Percentiles rank a stretch among this genome's conserved stretches.
phyloP scores from a whole-genome alignment of 2,329 filamentous ascomycete species.

The Aureobasidium sp. region DNA sequence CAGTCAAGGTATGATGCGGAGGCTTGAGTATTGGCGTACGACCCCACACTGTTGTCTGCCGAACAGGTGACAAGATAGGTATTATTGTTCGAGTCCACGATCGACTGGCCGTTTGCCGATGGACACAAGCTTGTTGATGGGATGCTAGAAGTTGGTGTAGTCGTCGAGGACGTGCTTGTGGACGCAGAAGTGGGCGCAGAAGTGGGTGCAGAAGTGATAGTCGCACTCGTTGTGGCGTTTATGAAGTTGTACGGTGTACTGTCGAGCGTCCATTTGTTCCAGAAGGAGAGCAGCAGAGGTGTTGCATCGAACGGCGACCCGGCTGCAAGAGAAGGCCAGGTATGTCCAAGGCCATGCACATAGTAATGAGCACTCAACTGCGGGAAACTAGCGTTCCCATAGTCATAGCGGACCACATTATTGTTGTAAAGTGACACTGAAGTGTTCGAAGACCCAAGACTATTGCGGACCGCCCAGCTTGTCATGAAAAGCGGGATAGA shows the following conservation, averaged over 20 bases:
- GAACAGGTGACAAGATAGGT: slow-evolving; percentile 11
- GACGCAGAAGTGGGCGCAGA: no score
- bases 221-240: background rate
- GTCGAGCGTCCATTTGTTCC: slow-evolving; percentile 16
- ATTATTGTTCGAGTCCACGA: background rate
- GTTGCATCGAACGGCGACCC: slow-evolving; percentile 16
- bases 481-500: slow-evolving; percentile 26
- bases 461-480: slow-evolving; percentile 30
- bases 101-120: background rate
- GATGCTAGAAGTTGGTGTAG: slow-evolving; percentile 8
- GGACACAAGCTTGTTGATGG: slow-evolving; percentile 14
- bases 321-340: slow-evolving; percentile 29
- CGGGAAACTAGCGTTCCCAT: slow-evolving; percentile 12
- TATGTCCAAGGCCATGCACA: slow-evolving; percentile 30
- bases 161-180: slow-evolving; percentile 7
- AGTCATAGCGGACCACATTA: slow-evolving; percentile 24
- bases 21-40: slow-evolving; percentile 10
- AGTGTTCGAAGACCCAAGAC: slow-evolving; percentile 18
- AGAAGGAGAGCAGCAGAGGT: slow-evolving; percentile 18
- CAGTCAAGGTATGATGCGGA: slow-evolving; percentile 13
- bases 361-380: slow-evolving; percentile 32
- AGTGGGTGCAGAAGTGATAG: background rate
- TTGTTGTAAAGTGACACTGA: slow-evolving; percentile 21
- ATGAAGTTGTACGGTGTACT: slow-evolving; percentile 10
- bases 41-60: slow-evolving; percentile 11